These are phyloP conservation scores for Penicillium sp. DNA, from an alignment of 2,329 filamentous ascomycete species.

Conservation along the genomic window DNA sequence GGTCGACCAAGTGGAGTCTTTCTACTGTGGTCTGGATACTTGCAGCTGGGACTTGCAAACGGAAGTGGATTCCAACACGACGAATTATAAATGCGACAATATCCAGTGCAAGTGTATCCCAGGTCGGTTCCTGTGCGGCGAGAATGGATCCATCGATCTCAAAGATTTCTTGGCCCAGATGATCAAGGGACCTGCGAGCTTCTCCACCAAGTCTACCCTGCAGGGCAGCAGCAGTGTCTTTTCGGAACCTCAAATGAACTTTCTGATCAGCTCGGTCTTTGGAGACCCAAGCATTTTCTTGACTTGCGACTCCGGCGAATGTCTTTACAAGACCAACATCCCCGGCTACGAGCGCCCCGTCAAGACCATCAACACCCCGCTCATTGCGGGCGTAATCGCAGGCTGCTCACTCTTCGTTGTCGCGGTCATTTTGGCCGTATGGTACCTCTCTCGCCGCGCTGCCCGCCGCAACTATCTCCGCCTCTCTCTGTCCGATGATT, in stretches of 20 bases:
- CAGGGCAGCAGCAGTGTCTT: constrained; percentile 73
- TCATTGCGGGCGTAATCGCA: constrained; percentile 93
- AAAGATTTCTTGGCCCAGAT: constrained; percentile 80
- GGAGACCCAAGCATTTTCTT: constrained; percentile 89
- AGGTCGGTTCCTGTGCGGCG: constrained; percentile 91
- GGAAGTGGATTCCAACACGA: constrained; percentile 74
- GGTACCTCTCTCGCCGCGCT: constrained; percentile 83
- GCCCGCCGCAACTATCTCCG: constrained; percentile 65
- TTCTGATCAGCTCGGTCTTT: constrained; percentile 84
- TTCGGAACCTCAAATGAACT: constrained; percentile 89
- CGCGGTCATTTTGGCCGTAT: constrained; percentile 78
- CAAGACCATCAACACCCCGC: constrained; percentile 93
- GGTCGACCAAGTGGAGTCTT: constrained; percentile 92
- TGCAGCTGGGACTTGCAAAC: constrained; percentile 76
- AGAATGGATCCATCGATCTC: constrained; percentile 88
- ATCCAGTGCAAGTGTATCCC: constrained; percentile 87
- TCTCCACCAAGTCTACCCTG: constrained; percentile 67
- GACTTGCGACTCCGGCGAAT: constrained; percentile 84
- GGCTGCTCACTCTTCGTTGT: constrained; percentile 84
- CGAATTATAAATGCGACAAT: constrained; percentile 81
- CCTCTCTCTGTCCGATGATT: constrained; percentile 80
- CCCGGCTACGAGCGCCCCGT: constrained; percentile 87
- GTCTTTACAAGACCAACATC: constrained; percentile 88
- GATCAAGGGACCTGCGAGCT: constrained; percentile 86
- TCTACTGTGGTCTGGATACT: constrained; percentile 87